phyloP scores from a whole-genome alignment of 2,329 filamentous ascomycete genomes.

The Ophioceras dolichostomum region DNA sequence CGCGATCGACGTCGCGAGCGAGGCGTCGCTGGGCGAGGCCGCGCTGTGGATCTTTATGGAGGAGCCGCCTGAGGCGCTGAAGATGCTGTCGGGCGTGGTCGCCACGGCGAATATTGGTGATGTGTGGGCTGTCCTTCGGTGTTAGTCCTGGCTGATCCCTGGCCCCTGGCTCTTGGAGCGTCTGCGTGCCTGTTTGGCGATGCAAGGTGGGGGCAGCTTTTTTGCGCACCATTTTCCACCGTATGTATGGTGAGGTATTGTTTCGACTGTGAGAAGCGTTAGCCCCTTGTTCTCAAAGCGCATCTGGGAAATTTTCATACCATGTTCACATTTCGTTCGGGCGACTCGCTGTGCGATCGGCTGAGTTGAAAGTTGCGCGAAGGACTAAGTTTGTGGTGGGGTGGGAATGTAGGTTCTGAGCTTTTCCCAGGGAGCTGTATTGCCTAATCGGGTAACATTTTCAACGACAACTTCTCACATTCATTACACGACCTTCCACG shows the following conservation, averaged over 20 bases:
- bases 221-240: slow-evolving; percentile 62
- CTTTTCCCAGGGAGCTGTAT: too few relatives aligned
- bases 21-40: slow-evolving; percentile 55
- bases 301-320: too few relatives aligned
- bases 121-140: slow-evolving; percentile 51
- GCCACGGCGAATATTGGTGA: slow-evolving; percentile 79
- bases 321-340: too few relatives aligned
- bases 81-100: slow-evolving; percentile 57
- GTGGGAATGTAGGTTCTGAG: too few relatives aligned
- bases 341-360: too few relatives aligned
- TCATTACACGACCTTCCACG: too few relatives aligned
- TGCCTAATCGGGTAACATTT: too few relatives aligned
- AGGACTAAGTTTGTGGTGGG: too few relatives aligned
- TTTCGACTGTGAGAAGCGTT: slow-evolving; percentile 69
- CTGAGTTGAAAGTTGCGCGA: too few relatives aligned
- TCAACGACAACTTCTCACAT: too few relatives aligned
- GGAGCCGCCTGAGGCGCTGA: slow-evolving; percentile 79
- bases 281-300: too few relatives aligned
- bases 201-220: neutral
- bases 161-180: neutral
- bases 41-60: slow-evolving; percentile 72
- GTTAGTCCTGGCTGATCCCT: slow-evolving; percentile 5
- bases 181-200: slow-evolving; percentile 16
- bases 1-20: slow-evolving; percentile 61
- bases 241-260: slow-evolving; percentile 94